phyloP scores from a whole-genome alignment of 1,284 basidiomycete species.

The Fomitiporia mediterranea region DNA sequence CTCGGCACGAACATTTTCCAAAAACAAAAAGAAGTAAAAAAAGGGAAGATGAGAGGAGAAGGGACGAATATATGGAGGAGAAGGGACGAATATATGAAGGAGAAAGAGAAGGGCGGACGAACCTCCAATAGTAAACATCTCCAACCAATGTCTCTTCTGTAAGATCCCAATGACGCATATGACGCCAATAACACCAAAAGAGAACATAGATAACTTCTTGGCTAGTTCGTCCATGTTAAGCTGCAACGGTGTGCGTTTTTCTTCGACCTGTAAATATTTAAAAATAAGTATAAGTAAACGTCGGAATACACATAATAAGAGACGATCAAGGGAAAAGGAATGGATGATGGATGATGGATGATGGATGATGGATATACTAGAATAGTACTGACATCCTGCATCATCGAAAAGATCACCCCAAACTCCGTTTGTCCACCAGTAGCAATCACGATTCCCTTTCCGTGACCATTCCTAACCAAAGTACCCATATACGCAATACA shows the following conservation, averaged over 20 bases:
- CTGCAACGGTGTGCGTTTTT: conserved; percentile 91
- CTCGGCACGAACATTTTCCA: not conserved
- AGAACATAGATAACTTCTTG: conserved; percentile 84
- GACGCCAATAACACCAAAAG: conserved; percentile 89
- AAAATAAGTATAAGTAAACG: not conserved
- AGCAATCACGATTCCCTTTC: conserved; percentile 85
- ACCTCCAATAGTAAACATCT: conserved; percentile 99
- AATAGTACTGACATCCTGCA: conserved; percentile 79
- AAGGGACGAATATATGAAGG: not conserved
- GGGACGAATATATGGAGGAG: too few species aligned
- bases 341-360: too few species aligned
- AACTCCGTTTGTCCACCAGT: conserved; percentile 91
- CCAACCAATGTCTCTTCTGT: conserved; percentile 88
- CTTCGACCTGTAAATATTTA: conserved; percentile 82
- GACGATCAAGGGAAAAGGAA: too few species aligned
- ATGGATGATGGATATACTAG: too few species aligned
- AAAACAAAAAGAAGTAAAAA: not conserved
- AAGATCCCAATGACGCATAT: conserved; percentile 90
- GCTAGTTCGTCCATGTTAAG: conserved; percentile 96
- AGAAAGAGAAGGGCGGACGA: conserved; percentile 25
- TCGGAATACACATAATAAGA: not conserved
- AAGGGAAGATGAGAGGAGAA: not conserved
- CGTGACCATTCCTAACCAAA: conserved; percentile 88
- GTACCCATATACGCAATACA: conserved; percentile 98
- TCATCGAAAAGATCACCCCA: conserved; percentile 96